Percentiles rank a stretch among this genome's conserved stretches.
Conservation (phyloP, 495 filamentous ascomycete genomes). For the Margaritispora aquatica region DNA sequence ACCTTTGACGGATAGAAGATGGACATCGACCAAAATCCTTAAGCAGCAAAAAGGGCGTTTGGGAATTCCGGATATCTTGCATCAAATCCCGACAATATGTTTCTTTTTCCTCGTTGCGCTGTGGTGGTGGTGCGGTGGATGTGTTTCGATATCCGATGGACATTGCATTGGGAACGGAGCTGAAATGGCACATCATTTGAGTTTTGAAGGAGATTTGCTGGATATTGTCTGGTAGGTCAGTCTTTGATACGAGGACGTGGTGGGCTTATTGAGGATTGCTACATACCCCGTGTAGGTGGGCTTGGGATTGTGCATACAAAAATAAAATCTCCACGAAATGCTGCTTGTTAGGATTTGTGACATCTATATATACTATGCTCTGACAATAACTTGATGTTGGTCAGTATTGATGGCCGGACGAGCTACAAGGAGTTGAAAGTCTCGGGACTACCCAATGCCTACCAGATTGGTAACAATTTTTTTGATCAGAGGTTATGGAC, state of each 20-base stretch:
- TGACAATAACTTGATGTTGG: too few species aligned
- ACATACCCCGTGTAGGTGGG: conserved; percentile 39
- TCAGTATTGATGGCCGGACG: background rate
- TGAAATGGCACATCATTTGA: conserved; percentile 44
- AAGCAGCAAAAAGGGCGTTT: conserved; percentile 44
- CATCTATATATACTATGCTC: background rate
- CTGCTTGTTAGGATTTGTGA: background rate
- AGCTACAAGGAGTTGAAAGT: too few species aligned
- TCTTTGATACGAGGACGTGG: conserved; percentile 48
- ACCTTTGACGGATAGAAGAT: conserved; percentile 65
- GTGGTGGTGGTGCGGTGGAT: conserved; percentile 24
- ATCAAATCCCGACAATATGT: conserved; percentile 33
- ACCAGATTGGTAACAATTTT: too few species aligned
- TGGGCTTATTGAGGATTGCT: conserved; percentile 49
- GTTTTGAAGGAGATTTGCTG: conserved; percentile 27
- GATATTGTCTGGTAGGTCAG: conserved; percentile 19
- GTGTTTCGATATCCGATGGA: conserved; percentile 27
- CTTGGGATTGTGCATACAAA: conserved; percentile 43
- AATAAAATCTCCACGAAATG: conserved; percentile 42
- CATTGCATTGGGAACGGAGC: conserved; percentile 45
- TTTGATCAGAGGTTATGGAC: too few species aligned
- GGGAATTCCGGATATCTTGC: conserved; percentile 83
- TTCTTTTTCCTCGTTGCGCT: conserved; percentile 33
- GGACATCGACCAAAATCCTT: conserved; percentile 55
- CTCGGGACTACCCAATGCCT: too few species aligned